Conservation (phyloP, 495 filamentous ascomycete genomes). For the Rhypophila decipiens region DNA sequence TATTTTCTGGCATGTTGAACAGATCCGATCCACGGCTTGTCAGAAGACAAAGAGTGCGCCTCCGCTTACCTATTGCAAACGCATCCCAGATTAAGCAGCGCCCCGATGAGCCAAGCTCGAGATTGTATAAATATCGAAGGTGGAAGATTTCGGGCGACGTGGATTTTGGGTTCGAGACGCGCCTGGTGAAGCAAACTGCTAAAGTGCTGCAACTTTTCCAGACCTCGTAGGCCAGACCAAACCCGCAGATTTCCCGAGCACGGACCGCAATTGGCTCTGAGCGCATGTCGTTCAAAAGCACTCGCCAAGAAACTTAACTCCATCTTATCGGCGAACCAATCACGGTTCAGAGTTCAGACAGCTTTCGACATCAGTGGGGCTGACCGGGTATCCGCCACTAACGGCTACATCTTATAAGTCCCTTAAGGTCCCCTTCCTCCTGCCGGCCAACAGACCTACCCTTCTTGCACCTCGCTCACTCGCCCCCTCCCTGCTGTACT, state of each 20-base stretch:
- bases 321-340: background rate
- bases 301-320: background rate
- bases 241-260: constrained; percentile 6
- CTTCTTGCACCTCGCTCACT: background rate
- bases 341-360: background rate
- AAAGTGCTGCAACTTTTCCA: constrained; percentile 19
- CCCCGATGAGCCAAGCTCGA: too few species aligned
- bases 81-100: too few species aligned
- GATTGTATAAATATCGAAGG: constrained; percentile 1
- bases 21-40: too few species aligned
- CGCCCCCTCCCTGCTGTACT: background rate
- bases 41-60: too few species aligned
- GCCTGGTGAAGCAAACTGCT: too few species aligned
- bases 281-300: constrained; percentile 10
- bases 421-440: background rate
- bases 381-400: background rate
- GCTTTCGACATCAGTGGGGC: too few species aligned
- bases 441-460: background rate
- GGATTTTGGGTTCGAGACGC: background rate
- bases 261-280: constrained; percentile 5
- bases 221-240: too few species aligned
- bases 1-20: background rate
- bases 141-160: background rate
- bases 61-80: constrained; percentile 17
- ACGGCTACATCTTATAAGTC: background rate